Base-by-base conservation (phyloP, 371 early-diverging fungal species). In the Coemansia sp. region DNA sequence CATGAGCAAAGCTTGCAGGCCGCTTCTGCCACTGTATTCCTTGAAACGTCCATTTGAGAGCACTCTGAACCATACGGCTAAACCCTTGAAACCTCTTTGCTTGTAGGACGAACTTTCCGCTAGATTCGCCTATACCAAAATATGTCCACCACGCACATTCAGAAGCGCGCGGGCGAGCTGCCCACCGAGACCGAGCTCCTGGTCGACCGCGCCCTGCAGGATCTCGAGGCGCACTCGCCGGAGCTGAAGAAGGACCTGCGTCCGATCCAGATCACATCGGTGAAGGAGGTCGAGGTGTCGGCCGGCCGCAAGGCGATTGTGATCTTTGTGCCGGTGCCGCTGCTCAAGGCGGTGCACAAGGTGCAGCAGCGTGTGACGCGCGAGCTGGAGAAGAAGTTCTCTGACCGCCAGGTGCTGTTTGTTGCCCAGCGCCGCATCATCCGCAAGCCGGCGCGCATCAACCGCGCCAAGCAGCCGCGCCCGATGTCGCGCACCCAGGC, bases 351-450 rank as follows among this genome's bases (percentile, higher is more conserved):
- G 59, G 93, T 92, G 90, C 90, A 92, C 88, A 93, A 94, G 87
- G 86, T 95, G 79, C 95, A 94, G 83, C 82, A 85, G 79, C 87
- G 94, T 64, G 88, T 98, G 58, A 93, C 95, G 71, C 94, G 97
- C 79, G 98, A 98, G 85, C 87, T 98, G 67, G 98, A 98, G 87
- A 98, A 98, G 95, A 98, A 98, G 92, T 95, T 97, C 91, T 92
- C 94, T 72, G 98, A 97, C 84, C 91, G 95, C 71, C 96, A 97
- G 83, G 91, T 97, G 65, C 87, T 98, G 75, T 87, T 98, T 67
- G 84, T 96, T 81, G 97, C 96, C 68, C 91, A 94, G 83, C 93
- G 98, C 77, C 93, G 95, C 79, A 94, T 97, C 83, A 82, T 96
- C 80, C 83, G 88, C 78, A 92, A 91, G 87, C 96, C 95, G 63